Percentiles rank a stretch among this genome's conserved stretches.
Evolutionary conservation across 129 eudicot genomes (phyloP).

Genomic region (Tagetes patula): DNA sequence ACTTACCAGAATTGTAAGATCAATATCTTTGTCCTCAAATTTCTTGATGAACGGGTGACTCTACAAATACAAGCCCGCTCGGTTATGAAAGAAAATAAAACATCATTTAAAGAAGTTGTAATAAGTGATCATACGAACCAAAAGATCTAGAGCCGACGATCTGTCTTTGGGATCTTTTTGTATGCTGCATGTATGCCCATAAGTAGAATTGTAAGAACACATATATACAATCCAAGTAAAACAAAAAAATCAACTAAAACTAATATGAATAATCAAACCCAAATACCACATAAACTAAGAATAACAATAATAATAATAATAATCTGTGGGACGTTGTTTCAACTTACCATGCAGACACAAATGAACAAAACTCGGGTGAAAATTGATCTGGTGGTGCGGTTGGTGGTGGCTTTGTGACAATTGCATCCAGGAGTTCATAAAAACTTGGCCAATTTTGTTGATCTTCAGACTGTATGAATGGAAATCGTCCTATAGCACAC

Average conservation of each 20-base stretch:
- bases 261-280: background rate
- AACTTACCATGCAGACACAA: conserved; percentile 80
- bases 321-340: background rate
- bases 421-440: conserved; percentile 90
- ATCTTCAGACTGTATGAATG: conserved; percentile 87
- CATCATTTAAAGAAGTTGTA: background rate
- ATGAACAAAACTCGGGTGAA: conserved; percentile 97
- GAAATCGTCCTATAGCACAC: conserved; percentile 97
- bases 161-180: conserved; percentile 85
- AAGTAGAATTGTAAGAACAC: conserved; percentile 13
- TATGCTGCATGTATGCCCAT: conserved; percentile 53
- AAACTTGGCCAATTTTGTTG: conserved; percentile 83
- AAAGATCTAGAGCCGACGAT: conserved; percentile 70
- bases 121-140: conserved; percentile 54
- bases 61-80: conserved; percentile 38
- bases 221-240: background rate
- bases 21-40: conserved; percentile 94
- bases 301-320: background rate
- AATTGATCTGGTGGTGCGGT: conserved; percentile 94
- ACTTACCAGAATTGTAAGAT: conserved; percentile 70
- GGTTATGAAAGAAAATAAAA: background rate
- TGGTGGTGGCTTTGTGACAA: conserved; percentile 86
- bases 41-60: conserved; percentile 89
- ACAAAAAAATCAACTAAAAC: background rate
- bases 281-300: background rate